Evolutionary conservation across 2,329 filamentous ascomycete species (phyloP).

Genomic region (Xylariaceae sp.): DNA sequence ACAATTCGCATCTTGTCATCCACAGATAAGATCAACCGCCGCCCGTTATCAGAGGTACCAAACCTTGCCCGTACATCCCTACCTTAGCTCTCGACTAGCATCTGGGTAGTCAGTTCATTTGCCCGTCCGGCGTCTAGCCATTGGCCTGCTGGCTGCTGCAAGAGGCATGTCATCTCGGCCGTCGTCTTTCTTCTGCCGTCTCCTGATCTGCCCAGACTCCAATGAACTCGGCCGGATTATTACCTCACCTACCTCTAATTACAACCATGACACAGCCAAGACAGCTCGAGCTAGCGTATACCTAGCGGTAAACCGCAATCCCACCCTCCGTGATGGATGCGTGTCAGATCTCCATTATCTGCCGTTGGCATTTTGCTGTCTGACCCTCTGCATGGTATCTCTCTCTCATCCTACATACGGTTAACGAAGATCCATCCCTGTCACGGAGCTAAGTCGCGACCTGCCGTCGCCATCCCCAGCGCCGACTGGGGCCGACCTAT

Average conservation of each 20-base stretch:
- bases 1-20: conserved; percentile 33
- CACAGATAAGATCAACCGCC: conserved; percentile 30
- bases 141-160: conserved; percentile 21
- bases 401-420: neutral
- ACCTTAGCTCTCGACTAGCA: conserved; percentile 23
- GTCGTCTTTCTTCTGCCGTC: conserved; percentile 12
- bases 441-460: conserved; percentile 9
- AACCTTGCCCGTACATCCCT: neutral
- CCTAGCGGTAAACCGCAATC: conserved; percentile 16
- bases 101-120: conserved; percentile 17
- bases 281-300: neutral
- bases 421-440: conserved; percentile 10
- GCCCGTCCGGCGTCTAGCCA: conserved; percentile 21
- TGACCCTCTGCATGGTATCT: neutral
- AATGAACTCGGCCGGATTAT: conserved; percentile 19
- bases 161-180: conserved; percentile 24
- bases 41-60: conserved; percentile 25
- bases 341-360: conserved; percentile 14
- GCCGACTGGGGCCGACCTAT: conserved; percentile 1
- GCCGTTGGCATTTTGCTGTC: conserved; percentile 1
- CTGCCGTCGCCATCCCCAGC: conserved; percentile 2
- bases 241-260: conserved; percentile 14
- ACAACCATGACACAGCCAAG: conserved; percentile 13
- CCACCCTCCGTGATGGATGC: conserved; percentile 5
- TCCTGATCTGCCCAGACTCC: conserved; percentile 13